Percentiles rank a stretch among this genome's conserved stretches.
Conservation (phyloP, 148 eudicot species). For the Oxyria digyna region DNA sequence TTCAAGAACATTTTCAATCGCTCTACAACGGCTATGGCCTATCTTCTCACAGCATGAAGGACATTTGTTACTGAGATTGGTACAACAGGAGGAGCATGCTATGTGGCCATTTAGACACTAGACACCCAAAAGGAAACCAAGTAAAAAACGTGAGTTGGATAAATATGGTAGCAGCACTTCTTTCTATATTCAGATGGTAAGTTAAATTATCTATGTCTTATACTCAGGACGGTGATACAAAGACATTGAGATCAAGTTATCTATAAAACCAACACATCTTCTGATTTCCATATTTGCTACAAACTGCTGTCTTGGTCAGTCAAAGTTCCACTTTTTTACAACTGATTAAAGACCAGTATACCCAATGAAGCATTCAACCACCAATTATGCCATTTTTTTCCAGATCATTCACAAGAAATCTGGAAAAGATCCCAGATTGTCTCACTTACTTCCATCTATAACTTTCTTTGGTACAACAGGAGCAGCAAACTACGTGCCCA, state of each 20-base stretch:
- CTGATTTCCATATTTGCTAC: too few species aligned
- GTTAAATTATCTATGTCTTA: not conserved
- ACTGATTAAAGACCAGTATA: not conserved
- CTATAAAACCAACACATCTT: too few species aligned
- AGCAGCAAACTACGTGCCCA: too few species aligned
- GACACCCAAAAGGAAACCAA: not conserved
- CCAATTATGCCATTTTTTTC: not conserved
- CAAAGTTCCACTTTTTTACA: not conserved
- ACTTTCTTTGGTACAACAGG: too few species aligned
- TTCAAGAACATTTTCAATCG: slow-evolving; percentile 20
- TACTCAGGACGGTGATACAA: too few species aligned
- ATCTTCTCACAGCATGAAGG: slow-evolving; percentile 11
- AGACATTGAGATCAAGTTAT: too few species aligned
- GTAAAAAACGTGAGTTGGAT: not conserved
- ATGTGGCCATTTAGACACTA: slow-evolving; percentile 9
- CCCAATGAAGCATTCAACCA: not conserved
- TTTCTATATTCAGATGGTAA: not conserved
- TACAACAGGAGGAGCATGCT: slow-evolving; percentile 12
- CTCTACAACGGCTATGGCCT: slow-evolving; percentile 18
- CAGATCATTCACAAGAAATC: not conserved
- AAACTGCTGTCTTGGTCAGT: not conserved
- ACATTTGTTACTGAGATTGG: slow-evolving; percentile 12
- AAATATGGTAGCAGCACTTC: not conserved
- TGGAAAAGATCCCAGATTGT: not conserved
- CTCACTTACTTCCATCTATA: not conserved